Evolutionary conservation across 106 monocot genomes (phyloP).

Genomic region (Cymbidium sinense): DNA sequence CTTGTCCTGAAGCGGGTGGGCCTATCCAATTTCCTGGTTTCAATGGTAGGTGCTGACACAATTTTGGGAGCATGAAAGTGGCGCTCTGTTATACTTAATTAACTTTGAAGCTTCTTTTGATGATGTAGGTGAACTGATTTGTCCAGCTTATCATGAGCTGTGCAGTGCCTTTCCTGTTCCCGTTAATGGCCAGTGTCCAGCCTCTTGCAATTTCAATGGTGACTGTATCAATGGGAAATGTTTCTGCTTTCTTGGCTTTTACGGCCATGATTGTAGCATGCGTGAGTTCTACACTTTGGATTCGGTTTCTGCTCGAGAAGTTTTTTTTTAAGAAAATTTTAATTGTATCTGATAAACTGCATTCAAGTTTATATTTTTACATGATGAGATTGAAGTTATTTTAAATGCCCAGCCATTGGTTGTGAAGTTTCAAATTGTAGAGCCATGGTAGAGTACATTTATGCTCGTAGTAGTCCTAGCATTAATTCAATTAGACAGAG

Average conservation of each 20-base stretch:
- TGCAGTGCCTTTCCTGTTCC: conserved; percentile 40
- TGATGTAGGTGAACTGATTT: conserved; percentile 83
- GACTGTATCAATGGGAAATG: conserved; percentile 86
- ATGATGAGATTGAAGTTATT: neutral
- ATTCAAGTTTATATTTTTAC: neutral
- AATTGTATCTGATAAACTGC: neutral
- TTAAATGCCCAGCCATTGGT: neutral
- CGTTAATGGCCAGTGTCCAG: conserved; percentile 60
- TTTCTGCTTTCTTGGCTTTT: conserved; percentile 85
- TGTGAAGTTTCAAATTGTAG: neutral
- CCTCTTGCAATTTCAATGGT: conserved; percentile 78
- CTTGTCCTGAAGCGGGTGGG: conserved; percentile 82
- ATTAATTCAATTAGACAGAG: neutral
- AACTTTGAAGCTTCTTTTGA: neutral
- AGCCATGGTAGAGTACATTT: neutral
- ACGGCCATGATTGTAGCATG: conserved; percentile 87
- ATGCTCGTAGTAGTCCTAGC: neutral
- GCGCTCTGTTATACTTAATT: neutral
- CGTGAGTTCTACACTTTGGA: conserved; percentile 31
- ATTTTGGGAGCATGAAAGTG: neutral
- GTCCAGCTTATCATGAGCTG: conserved; percentile 92
- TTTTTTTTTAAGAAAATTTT: neutral
- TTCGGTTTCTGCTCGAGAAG: neutral
- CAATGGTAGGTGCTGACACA: conserved; percentile 47
- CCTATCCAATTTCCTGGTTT: conserved; percentile 93